A percentile compares a stretch with the other conserved stretches of the same genome.
Evolutionary conservation across 306 rosid genomes (phyloP).

Genomic region (Castanea sativa): DNA sequence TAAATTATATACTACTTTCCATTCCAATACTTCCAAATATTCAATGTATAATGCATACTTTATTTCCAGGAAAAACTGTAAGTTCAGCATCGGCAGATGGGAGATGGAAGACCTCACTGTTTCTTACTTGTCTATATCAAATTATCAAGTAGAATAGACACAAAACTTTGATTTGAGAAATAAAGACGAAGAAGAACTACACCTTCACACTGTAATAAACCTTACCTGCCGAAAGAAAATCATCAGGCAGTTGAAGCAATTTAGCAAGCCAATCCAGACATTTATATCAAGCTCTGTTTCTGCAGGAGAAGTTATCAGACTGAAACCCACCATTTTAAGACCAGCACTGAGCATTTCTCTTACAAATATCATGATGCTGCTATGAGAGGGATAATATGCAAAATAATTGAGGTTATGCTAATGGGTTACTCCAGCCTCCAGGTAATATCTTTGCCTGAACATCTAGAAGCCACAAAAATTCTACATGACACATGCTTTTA

Average conservation of each 20-base stretch:
- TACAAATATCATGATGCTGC: slow-evolving; percentile 86
- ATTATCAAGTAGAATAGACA: background rate
- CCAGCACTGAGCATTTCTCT: slow-evolving; percentile 99
- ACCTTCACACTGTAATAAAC: background rate
- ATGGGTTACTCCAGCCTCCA: slow-evolving; percentile 67
- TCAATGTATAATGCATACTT: background rate
- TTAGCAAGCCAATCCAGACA: slow-evolving; percentile 94
- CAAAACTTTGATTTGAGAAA: background rate
- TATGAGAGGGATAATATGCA: slow-evolving; percentile 85
- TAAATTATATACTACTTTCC: too few relatives aligned
- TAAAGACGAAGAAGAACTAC: background rate
- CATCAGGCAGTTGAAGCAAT: slow-evolving; percentile 55
- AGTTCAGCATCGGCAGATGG: background rate
- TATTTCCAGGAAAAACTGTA: background rate
- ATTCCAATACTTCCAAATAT: background rate
- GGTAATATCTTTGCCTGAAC: slow-evolving; percentile 82
- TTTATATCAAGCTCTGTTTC: slow-evolving; percentile 90
- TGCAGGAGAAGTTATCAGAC: slow-evolving; percentile 95
- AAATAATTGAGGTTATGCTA: slow-evolving; percentile 96
- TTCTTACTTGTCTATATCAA: background rate
- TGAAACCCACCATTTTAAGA: slow-evolving; percentile 83
- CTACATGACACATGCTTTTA: slow-evolving; percentile 25
- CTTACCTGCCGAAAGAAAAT: slow-evolving; percentile 72
- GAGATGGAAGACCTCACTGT: background rate
- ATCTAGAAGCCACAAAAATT: slow-evolving; percentile 46